These are phyloP conservation scores for Hemileia vastatrix DNA, from an alignment of 1,284 basidiomycete genomes.

Conservation along the genomic window DNA sequence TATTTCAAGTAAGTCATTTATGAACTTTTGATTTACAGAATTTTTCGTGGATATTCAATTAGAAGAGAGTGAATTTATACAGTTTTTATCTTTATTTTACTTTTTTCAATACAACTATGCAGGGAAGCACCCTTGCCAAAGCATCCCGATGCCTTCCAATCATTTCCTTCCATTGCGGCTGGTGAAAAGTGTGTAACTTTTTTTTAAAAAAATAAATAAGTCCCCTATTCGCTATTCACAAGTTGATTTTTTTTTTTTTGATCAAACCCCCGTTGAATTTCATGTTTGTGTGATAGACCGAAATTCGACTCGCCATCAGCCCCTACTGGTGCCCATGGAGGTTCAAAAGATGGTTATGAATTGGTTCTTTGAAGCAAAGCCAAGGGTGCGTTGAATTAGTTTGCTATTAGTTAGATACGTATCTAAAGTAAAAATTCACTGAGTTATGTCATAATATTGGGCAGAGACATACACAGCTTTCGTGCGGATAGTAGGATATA, in stretches of 20 bases:
- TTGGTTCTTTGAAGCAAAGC: too few species aligned
- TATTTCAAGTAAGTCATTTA: constrained; percentile 67
- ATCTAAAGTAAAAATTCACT: too few species aligned
- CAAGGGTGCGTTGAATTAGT: too few species aligned
- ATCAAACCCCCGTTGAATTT: too few species aligned
- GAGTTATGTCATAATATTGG: too few species aligned
- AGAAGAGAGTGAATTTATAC: not conserved
- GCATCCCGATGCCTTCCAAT: constrained; percentile 92
- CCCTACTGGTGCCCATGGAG: too few species aligned
- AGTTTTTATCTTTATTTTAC: constrained; percentile 5
- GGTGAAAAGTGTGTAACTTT: constrained; percentile 64
- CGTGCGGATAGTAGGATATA: too few species aligned
- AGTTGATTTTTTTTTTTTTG: not conserved
- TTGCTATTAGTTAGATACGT: too few species aligned
- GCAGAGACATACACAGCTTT: too few species aligned
- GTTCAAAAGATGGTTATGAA: too few species aligned
- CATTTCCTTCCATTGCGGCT: constrained; percentile 91
- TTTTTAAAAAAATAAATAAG: not conserved
- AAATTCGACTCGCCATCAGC: constrained; percentile 23
- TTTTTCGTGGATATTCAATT: not conserved
- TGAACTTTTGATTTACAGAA: not conserved
- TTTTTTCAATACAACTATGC: constrained; percentile 11
- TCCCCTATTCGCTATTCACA: not conserved
- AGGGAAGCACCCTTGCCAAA: constrained; percentile 91
- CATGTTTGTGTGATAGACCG: not conserved